phyloP scores from a whole-genome alignment of 768 basidiomycete genomes.

The Collybia sordida region DNA sequence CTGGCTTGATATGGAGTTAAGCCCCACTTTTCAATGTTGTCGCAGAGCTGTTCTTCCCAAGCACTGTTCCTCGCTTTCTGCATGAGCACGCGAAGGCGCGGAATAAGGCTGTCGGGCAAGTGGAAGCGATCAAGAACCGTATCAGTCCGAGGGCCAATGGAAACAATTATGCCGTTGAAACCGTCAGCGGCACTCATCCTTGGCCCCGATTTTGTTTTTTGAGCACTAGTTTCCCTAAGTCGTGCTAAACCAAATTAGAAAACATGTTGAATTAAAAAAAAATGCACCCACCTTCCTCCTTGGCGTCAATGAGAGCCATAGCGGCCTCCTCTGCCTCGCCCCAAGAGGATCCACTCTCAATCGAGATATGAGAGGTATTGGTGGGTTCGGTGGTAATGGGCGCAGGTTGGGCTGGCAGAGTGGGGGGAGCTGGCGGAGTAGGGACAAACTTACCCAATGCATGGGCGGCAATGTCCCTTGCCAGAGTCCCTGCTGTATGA shows the following conservation, averaged over 20 bases:
- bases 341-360: not conserved
- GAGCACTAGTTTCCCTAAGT: not conserved
- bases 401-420: not conserved
- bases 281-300: too few species aligned
- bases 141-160: constrained; percentile 5
- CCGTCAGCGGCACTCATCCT: not conserved
- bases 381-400: not conserved
- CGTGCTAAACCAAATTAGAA: not conserved
- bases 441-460: too few species aligned
- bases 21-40: constrained; percentile 2
- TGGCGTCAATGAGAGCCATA: too few species aligned
- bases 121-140: constrained; percentile 4
- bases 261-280: too few species aligned
- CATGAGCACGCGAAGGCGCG: not conserved
- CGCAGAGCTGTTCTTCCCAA: constrained; percentile 6
- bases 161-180: constrained; percentile 2
- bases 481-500: not conserved
- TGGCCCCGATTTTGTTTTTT: not conserved
- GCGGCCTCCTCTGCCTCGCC: too few species aligned
- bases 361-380: not conserved
- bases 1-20: constrained; percentile 8
- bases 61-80: not conserved
- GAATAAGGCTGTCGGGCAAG: constrained; percentile 2
- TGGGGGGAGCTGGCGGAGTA: not conserved
- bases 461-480: constrained; percentile 4